phyloP scores from a whole-genome alignment of 495 filamentous ascomycete species.

The Letharia lupina region DNA sequence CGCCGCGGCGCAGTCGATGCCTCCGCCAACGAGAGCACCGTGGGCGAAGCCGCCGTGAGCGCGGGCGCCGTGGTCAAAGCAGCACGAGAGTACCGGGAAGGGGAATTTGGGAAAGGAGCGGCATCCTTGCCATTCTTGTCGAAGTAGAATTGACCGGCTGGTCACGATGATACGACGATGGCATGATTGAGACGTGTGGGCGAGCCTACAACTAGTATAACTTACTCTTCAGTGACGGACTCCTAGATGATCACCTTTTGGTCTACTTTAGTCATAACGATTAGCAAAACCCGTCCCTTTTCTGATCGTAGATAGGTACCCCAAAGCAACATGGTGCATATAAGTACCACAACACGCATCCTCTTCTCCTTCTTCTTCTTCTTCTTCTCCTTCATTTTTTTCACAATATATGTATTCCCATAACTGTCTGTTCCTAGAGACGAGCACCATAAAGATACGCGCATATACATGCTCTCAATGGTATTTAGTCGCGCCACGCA shows the following conservation, averaged over 20 bases:
- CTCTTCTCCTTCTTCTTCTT: not conserved
- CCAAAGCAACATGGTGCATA: not conserved
- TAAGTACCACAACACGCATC: not conserved
- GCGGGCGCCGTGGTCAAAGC: not conserved
- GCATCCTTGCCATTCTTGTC: too few relatives aligned
- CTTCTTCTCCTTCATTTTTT: too few relatives aligned
- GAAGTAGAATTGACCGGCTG: too few relatives aligned
- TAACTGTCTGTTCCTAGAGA: not conserved
- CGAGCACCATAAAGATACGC: not conserved
- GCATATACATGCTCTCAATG: not conserved
- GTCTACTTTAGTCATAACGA: too few relatives aligned
- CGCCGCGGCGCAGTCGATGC: slow-evolving; percentile 9
- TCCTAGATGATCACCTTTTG: too few relatives aligned
- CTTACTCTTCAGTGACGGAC: too few relatives aligned
- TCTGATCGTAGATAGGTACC: not conserved
- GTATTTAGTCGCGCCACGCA: not conserved
- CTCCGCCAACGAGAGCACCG: slow-evolving; percentile 20
- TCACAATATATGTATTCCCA: not conserved
- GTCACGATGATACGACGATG: too few relatives aligned
- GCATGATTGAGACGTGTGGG: too few relatives aligned
- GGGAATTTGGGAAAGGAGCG: too few relatives aligned
- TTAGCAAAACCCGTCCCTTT: too few relatives aligned
- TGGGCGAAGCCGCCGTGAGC: slow-evolving; percentile 19
- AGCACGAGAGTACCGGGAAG: not conserved
- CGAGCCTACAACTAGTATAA: too few relatives aligned